These are phyloP conservation scores for Colletotrichum echinochloae DNA, from an alignment of 2,329 filamentous ascomycete genomes.

Conservation along the genomic window DNA sequence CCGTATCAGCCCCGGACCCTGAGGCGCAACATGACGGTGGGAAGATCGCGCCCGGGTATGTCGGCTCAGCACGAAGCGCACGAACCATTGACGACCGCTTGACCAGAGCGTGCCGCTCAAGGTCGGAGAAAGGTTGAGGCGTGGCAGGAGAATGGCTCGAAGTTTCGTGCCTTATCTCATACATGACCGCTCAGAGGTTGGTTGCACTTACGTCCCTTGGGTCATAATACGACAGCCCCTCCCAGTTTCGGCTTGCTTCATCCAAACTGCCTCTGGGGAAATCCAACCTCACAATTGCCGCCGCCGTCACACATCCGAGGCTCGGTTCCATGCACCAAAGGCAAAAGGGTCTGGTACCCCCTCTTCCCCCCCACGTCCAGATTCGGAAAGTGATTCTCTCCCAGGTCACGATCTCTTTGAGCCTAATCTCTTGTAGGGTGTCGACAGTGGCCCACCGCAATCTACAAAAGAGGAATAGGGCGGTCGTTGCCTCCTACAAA, in stretches of 20 bases:
- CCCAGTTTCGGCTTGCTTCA: constrained; percentile 32
- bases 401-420: not conserved
- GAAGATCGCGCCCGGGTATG: constrained; percentile 2
- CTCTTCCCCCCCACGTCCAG: not conserved
- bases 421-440: constrained; percentile 2
- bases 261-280: constrained; percentile 14
- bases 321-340: not conserved
- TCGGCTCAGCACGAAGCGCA: constrained; percentile 10
- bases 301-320: not conserved
- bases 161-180: not conserved
- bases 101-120: not conserved
- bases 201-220: not conserved
- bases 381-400: constrained; percentile 1
- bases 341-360: not conserved
- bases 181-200: constrained; percentile 15
- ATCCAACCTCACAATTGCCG: not conserved
- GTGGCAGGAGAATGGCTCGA: not conserved
- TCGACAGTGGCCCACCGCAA: not conserved
- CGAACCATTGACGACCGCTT: constrained; percentile 27
- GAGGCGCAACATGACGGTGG: not conserved
- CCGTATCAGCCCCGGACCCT: constrained; percentile 8
- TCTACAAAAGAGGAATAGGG: not conserved
- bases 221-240: constrained; percentile 4
- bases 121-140: not conserved
- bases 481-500: not conserved